Evolutionary conservation across 2,329 filamentous ascomycete genomes (phyloP), one percentile per base, ranked within the genome.

Genomic region (Daldinia sp.): DNA sequence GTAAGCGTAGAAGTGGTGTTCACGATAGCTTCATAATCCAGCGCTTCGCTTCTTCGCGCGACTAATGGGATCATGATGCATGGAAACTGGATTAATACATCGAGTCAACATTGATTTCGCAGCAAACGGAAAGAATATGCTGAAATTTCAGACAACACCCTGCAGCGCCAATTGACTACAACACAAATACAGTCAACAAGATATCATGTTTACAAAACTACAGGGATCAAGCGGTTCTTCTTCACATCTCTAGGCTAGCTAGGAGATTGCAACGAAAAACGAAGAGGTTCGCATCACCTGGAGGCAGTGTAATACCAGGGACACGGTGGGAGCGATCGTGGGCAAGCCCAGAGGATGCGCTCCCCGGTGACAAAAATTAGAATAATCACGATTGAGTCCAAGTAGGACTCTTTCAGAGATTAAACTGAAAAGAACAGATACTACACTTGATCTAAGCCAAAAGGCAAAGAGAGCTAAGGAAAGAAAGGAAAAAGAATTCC

Each of bases 401-500:
- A 62, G 54, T 65, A 59, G 50, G 41, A 66, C 59, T 66, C 63
- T 66, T 66, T 66, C 64, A 66, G 64, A 64, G 60, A 64, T 66
- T 66, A 66, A 66, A 66, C 64, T 66, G 64, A 66, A 66, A 66
- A 66, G 64, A 66, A 66, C 64, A 66, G 63, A 66, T 66, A 66
- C 63, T 66, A 66, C 63, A 66, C 63, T 66, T 66, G 63, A 66
- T 66, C 63, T 66, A 66, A 66, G 63, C 63, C 63, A 66, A 63
- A 66, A 66, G 63, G 63, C 63, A 66, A 66, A 66, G 63, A 66
- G 63, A 66, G 60, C 60, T 66, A 29, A 56, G 27, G 64, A 66
- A 60, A 48, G 63, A 66, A 64, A 21, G 48, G 49, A 64, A 9
- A 48, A 39, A 56, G 27, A 55, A 17, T n/a, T 21, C 9, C 3